phyloP scores from a whole-genome alignment of 305 asterid genomes.

The Fraxinus greggii region DNA sequence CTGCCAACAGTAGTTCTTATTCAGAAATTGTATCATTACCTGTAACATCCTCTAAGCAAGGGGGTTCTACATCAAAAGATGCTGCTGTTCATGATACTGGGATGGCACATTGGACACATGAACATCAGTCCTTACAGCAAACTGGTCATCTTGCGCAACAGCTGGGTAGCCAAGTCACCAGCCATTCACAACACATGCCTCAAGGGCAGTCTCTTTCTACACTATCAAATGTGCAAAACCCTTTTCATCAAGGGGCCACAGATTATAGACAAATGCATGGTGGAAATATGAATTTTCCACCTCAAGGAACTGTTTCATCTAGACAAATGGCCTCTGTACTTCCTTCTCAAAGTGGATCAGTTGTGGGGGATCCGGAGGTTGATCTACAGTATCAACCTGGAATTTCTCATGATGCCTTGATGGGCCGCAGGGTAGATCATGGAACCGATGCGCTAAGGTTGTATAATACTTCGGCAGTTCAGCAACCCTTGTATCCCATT shows the following conservation, averaged over 20 bases:
- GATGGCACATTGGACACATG: constrained; percentile 53
- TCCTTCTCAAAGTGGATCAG: constrained; percentile 48
- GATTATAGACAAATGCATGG: constrained; percentile 52
- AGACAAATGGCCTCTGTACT: constrained; percentile 39
- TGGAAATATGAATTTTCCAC: constrained; percentile 33
- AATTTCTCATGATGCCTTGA: constrained; percentile 39
- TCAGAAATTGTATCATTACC: constrained; percentile 38
- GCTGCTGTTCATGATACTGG: constrained; percentile 45
- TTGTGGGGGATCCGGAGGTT: constrained; percentile 38
- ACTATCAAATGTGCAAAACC: constrained; percentile 34
- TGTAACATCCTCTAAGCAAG: constrained; percentile 35
- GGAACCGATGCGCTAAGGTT: constrained; percentile 46
- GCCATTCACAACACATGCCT: constrained; percentile 48
- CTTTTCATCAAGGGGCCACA: constrained; percentile 41
- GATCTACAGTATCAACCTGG: constrained; percentile 59
- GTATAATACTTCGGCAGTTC: constrained; percentile 52
- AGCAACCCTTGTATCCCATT: constrained; percentile 52
- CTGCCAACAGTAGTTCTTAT: constrained; percentile 42
- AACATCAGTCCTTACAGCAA: constrained; percentile 40
- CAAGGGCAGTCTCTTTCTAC: constrained; percentile 47
- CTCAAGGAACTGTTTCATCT: constrained; percentile 44
- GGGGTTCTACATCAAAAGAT: constrained; percentile 40
- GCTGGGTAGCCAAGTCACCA: constrained; percentile 41
- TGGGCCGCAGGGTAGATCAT: constrained; percentile 45
- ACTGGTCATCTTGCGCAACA: constrained; percentile 45